A percentile compares a stretch with the other conserved stretches of the same genome.
phyloP scores from a whole-genome alignment of 495 filamentous ascomycete species.

The Parathielavia appendiculata region DNA sequence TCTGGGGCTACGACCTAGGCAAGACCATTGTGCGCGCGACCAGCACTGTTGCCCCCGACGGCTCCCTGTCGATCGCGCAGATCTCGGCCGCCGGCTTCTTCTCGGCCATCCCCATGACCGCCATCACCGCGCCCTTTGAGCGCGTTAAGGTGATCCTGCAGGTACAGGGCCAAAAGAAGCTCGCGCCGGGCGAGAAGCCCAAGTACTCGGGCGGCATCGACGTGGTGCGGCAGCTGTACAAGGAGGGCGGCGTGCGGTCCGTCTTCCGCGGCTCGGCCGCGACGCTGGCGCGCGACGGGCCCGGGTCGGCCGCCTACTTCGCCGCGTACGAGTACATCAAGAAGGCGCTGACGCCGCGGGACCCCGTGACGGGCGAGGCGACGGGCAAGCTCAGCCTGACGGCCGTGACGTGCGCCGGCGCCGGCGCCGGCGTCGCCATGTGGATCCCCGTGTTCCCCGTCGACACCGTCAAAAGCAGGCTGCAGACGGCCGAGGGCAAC shows the following conservation, averaged over 20 bases:
- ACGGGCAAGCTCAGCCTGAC: constrained; percentile 68
- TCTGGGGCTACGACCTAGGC: constrained; percentile 97
- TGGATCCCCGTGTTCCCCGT: constrained; percentile 98
- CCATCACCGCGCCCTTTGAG: constrained; percentile 97
- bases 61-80: constrained; percentile 72
- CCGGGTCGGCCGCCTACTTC: constrained; percentile 91
- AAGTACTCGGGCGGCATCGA: constrained; percentile 85
- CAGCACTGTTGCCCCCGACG: constrained; percentile 60
- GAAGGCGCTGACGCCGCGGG: constrained; percentile 75
- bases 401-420: constrained; percentile 83
- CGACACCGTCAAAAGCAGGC: constrained; percentile 88
- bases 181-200: constrained; percentile 83
- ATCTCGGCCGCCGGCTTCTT: constrained; percentile 94
- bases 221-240: constrained; percentile 93
- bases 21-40: constrained; percentile 73
- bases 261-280: constrained; percentile 89
- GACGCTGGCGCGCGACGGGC: constrained; percentile 89
- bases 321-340: constrained; percentile 96
- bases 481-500: constrained; percentile 88
- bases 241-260: constrained; percentile 79
- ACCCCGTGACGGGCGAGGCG: constrained; percentile 64
- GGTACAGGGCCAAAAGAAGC: constrained; percentile 87
- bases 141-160: constrained; percentile 97
- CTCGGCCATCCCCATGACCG: constrained; percentile 94
- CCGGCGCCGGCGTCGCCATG: constrained; percentile 92